Conservation (phyloP, 2,329 filamentous ascomycete species). For the Ilyonectria sp. region DNA sequence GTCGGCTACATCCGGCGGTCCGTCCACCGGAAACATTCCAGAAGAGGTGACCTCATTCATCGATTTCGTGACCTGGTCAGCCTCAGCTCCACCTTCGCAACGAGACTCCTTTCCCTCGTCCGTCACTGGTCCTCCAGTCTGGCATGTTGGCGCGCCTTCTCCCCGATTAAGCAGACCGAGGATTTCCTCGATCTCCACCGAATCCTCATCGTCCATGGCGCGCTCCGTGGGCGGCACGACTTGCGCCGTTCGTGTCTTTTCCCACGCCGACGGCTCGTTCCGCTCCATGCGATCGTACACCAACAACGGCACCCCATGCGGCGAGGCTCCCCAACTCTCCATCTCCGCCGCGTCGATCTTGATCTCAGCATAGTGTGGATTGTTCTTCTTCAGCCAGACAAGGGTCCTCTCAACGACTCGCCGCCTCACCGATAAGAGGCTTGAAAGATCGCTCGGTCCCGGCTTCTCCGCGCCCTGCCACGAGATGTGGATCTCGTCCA, state of each 20-base stretch:
- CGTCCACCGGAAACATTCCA: slow-evolving; percentile 16
- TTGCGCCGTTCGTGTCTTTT: neutral
- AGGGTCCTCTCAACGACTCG: neutral
- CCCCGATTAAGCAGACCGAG: neutral
- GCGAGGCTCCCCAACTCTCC: neutral
- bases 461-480: neutral
- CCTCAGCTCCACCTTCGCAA: neutral
- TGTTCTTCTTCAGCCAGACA: neutral
- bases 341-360: neutral
- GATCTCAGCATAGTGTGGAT: neutral
- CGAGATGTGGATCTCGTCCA: too few species aligned
- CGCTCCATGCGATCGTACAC: slow-evolving; percentile 4
- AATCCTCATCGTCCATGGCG: too few species aligned
- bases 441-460: neutral
- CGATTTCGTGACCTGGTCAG: neutral
- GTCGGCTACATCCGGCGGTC: neutral
- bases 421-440: neutral
- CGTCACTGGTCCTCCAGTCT: neutral
- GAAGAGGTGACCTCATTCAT: neutral
- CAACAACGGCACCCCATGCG: neutral
- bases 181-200: neutral
- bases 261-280: slow-evolving; percentile 2
- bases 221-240: too few species aligned
- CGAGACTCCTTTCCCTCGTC: too few species aligned
- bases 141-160: neutral